Percentiles rank a stretch among this genome's conserved stretches.
These are phyloP conservation scores for Bipolaris oryzae DNA, from an alignment of 2,329 filamentous ascomycete species.

Conservation along the genomic window DNA sequence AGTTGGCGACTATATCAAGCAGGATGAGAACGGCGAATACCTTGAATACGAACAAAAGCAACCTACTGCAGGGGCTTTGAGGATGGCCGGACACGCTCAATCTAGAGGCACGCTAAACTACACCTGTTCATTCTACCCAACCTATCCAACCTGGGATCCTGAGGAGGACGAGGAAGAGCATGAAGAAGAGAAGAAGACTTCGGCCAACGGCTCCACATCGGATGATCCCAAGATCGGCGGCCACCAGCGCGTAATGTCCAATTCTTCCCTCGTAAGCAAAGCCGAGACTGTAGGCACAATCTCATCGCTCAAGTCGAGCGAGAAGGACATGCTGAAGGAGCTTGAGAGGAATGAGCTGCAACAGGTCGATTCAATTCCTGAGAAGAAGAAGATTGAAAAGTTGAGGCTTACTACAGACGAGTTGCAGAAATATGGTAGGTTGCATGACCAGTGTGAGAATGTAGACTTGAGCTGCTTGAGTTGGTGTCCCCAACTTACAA, in stretches of 20 bases:
- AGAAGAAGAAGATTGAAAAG: conserved; percentile 70
- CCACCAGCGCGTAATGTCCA: conserved; percentile 28
- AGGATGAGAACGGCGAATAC: conserved; percentile 82
- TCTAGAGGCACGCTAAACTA: conserved; percentile 83
- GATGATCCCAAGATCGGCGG: conserved; percentile 25
- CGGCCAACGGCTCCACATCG: conserved; percentile 28
- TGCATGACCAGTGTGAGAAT: conserved; percentile 20
- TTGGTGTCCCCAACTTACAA: conserved; percentile 32
- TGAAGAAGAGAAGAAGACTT: conserved; percentile 42
- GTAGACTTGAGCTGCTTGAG: conserved; percentile 30
- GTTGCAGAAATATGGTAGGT: conserved; percentile 74
- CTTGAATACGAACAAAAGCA: conserved; percentile 77
- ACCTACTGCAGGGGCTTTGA: conserved; percentile 69
- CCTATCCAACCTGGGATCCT: conserved; percentile 83
- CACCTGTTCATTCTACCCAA: conserved; percentile 88
- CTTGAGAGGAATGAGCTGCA: conserved; percentile 56
- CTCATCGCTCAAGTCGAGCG: conserved; percentile 49
- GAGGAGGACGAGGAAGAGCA: conserved; percentile 72
- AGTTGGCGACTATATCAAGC: conserved; percentile 76
- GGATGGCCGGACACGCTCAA: conserved; percentile 72
- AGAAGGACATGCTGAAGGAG: conserved; percentile 52
- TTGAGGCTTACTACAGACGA: conserved; percentile 79
- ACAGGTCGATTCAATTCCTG: conserved; percentile 55
- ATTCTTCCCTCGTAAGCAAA: conserved; percentile 30
- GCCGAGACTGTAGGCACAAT: conserved; percentile 50